Evolutionary conservation across 306 rosid species (phyloP), one percentile per base, ranked within the genome.

Genomic region (Begonia loranthoides): DNA sequence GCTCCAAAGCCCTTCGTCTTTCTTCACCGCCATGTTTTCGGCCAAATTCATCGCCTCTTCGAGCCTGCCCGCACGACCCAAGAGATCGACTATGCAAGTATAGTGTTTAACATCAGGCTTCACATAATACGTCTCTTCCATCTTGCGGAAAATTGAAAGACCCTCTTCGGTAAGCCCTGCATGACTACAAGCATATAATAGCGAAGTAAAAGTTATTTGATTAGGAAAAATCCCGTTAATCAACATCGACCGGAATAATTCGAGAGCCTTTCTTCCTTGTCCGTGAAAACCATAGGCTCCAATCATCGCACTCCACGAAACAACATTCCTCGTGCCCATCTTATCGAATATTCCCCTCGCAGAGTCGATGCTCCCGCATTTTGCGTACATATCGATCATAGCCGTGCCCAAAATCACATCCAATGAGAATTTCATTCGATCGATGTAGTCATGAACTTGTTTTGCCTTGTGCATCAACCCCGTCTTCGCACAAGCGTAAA

Each of bases 231-330:
- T 66, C 38, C 69, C 71, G 36, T 69, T 55, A 22, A 63, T 52
- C 67, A 76, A 54, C 96, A 83, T 87, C 81, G 58, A 65, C 12
- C 64, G 57, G 64, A 83, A 76, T 36, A 74, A 45, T 41, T 72
- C 82, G 48, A 80, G 56, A 51, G 94, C 94, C 56, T 76, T 71
- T 50, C 63, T 72, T 41, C 90, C 96, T 11, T 64, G 71, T 14
- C 90, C 89, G 44, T 82, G 94, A 59, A 75, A 80, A 4, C 90
- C 94, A 50, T 75, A 77, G 17, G 87, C 90, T 56, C 80, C 80
- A 63, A 87, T 83, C 94, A 87, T 73, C 19, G 94, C 83, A 71
- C 89, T 87, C 89, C 96, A 82, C 1, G 94, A 72, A 50, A 80
- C 63, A 36, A 82, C 89, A 52, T 83, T 87, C 74, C 58, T 87